phyloP scores from a whole-genome alignment of 495 filamentous ascomycete species.

The Lepidopterella palustris region DNA sequence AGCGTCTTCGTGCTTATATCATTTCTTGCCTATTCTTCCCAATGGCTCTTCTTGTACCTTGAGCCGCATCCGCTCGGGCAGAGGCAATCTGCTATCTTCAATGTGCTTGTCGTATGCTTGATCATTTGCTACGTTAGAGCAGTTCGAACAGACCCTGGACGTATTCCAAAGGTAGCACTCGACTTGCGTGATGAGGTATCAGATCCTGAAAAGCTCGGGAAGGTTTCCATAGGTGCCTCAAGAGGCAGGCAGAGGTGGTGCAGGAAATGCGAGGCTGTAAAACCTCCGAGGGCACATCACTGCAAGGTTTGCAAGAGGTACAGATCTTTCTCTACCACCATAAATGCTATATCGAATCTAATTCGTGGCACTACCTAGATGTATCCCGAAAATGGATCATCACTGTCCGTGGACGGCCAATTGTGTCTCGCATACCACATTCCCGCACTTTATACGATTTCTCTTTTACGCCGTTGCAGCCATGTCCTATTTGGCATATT shows the following conservation, averaged over 20 bases:
- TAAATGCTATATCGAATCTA: not conserved
- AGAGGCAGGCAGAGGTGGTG: slow-evolving; percentile 59
- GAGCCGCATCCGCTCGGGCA: slow-evolving; percentile 59
- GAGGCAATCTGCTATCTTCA: slow-evolving; percentile 62
- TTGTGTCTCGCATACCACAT: slow-evolving; percentile 85
- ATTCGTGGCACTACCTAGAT: slow-evolving; percentile 43
- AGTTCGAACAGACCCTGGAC: slow-evolving; percentile 72
- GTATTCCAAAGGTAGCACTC: slow-evolving; percentile 26
- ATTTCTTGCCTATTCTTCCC: slow-evolving; percentile 79
- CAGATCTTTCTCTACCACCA: not conserved
- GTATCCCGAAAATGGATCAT: slow-evolving; percentile 96
- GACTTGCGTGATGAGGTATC: not conserved
- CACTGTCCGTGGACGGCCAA: slow-evolving; percentile 96
- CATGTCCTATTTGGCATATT: slow-evolving; percentile 56
- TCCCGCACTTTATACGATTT: slow-evolving; percentile 87
- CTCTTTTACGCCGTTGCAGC: slow-evolving; percentile 66
- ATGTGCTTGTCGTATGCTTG: slow-evolving; percentile 61
- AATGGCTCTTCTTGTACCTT: slow-evolving; percentile 72
- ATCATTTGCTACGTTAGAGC: slow-evolving; percentile 75
- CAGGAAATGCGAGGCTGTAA: slow-evolving; percentile 72
- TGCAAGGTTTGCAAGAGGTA: slow-evolving; percentile 77
- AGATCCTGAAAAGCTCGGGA: not conserved
- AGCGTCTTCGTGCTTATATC: slow-evolving; percentile 60
- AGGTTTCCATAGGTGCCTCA: not conserved
- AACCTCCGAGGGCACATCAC: slow-evolving; percentile 86